A percentile compares a stretch with the other conserved stretches of the same genome.
Evolutionary conservation across 306 rosid genomes (phyloP).

Genomic region (Vachellia pachyceras): DNA sequence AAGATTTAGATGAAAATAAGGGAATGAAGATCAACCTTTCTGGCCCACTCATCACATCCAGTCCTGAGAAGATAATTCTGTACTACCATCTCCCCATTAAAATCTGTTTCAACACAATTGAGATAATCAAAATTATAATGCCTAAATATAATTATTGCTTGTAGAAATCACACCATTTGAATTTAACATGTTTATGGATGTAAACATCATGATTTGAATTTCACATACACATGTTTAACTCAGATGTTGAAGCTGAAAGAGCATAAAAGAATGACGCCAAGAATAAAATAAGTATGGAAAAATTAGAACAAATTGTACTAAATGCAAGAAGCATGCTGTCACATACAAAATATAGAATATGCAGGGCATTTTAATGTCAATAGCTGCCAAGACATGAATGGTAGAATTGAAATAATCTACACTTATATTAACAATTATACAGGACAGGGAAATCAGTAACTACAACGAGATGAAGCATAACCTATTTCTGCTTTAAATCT

Average conservation of each 20-base stretch:
- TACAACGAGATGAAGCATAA: slow-evolving; percentile 38
- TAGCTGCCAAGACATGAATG: slow-evolving; percentile 11
- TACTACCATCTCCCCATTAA: slow-evolving; percentile 87
- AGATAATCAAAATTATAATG: slow-evolving; percentile 24
- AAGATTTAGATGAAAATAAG: slow-evolving; percentile 31
- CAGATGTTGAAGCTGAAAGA: slow-evolving; percentile 19
- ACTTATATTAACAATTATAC: slow-evolving; percentile 21
- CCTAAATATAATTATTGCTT: neutral
- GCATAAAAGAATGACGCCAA: neutral
- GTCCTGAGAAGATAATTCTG: slow-evolving; percentile 84
- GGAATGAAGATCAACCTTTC: slow-evolving; percentile 64
- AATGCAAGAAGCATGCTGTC: slow-evolving; percentile 4
- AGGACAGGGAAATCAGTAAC: slow-evolving; percentile 26
- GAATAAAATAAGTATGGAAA: neutral
- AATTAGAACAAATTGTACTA: slow-evolving; percentile 7
- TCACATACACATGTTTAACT: neutral
- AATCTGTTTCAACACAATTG: slow-evolving; percentile 67
- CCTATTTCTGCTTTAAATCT: slow-evolving; percentile 99
- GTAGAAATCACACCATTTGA: neutral
- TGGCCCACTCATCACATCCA: slow-evolving; percentile 87
- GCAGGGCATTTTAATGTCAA: slow-evolving; percentile 5
- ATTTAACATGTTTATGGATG: slow-evolving; percentile 13
- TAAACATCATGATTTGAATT: slow-evolving; percentile 16
- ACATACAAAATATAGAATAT: slow-evolving; percentile 5
- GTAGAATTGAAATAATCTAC: slow-evolving; percentile 17